phyloP scores from a whole-genome alignment of 1,139 yeast genomes.

The Pichia sp. region DNA sequence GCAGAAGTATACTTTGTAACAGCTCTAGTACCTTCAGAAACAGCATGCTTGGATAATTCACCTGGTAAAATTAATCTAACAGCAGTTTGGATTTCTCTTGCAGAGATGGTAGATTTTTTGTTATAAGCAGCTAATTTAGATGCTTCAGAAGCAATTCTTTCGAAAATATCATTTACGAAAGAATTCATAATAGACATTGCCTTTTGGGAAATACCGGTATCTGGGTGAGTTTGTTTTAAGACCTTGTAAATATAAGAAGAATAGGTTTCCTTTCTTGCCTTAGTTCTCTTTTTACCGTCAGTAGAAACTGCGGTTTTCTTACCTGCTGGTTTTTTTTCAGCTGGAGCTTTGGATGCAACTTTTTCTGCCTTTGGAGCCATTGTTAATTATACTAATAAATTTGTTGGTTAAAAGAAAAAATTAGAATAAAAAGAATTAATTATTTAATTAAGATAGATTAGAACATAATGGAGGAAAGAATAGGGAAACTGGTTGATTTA shows the following conservation, averaged over 20 bases:
- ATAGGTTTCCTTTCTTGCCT: conserved; percentile 98
- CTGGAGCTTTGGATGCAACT: conserved; percentile 99
- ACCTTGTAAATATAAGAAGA: conserved; percentile 98
- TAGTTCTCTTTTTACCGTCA: conserved; percentile 88
- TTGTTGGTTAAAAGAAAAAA: not conserved
- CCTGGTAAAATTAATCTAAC: conserved; percentile 99
- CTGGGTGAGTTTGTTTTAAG: conserved; percentile 98
- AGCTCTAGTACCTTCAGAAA: conserved; percentile 99
- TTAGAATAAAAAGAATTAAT: not conserved
- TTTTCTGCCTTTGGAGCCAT: conserved; percentile 99
- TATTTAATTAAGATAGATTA: no score
- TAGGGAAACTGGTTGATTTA: no score
- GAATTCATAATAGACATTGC: conserved; percentile 99
- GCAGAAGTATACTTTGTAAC: conserved; percentile 98
- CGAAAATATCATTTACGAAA: conserved; percentile 92
- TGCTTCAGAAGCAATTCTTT: conserved; percentile 96
- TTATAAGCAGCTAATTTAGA: conserved; percentile 99
- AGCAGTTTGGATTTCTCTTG: conserved; percentile 99
- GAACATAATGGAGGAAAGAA: no score
- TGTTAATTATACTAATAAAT: conserved; percentile 27
- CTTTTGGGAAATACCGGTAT: conserved; percentile 98
- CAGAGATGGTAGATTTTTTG: conserved; percentile 98
- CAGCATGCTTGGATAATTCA: conserved; percentile 99
- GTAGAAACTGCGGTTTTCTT: conserved; percentile 83
- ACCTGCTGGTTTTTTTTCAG: conserved; percentile 95